phyloP scores from a whole-genome alignment of 345 rosid genomes.

The Lagerstroemia speciosa region DNA sequence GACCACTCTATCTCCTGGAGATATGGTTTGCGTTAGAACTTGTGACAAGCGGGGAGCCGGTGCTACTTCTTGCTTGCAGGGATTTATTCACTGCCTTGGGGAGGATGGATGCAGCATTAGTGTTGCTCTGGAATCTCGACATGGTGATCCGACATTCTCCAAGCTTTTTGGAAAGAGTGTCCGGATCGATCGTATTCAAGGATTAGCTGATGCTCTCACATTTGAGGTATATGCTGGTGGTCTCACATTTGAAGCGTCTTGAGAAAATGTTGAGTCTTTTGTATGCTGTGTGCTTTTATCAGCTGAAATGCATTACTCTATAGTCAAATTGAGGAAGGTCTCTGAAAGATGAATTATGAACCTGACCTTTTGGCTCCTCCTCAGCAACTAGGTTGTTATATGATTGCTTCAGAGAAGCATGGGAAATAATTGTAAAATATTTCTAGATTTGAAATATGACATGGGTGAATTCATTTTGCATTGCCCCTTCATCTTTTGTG shows the following conservation, averaged over 20 bases:
- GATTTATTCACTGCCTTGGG: conserved; percentile 86
- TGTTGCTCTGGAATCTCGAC: conserved; percentile 88
- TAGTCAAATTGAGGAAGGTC: not conserved
- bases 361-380: not conserved
- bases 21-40: conserved; percentile 89
- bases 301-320: not conserved
- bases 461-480: too few relatives aligned
- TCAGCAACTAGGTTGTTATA: not conserved
- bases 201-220: conserved; percentile 88
- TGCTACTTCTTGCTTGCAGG: conserved; percentile 80
- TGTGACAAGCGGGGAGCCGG: conserved; percentile 88
- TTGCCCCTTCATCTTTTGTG: too few relatives aligned
- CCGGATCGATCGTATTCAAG: conserved; percentile 87
- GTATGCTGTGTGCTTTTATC: not conserved
- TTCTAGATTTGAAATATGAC: too few relatives aligned
- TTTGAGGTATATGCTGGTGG: conserved; percentile 49
- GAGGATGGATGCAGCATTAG: conserved; percentile 94
- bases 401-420: not conserved
- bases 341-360: not conserved
- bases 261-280: not conserved
- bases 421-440: not conserved
- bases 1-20: conserved; percentile 90
- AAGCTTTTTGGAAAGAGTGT: conserved; percentile 83
- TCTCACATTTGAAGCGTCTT: conserved; percentile 4
- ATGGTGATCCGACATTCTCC: conserved; percentile 94